These are phyloP conservation scores for Penicillium herquei DNA, from an alignment of 495 filamentous ascomycete genomes.

Conservation along the genomic window DNA sequence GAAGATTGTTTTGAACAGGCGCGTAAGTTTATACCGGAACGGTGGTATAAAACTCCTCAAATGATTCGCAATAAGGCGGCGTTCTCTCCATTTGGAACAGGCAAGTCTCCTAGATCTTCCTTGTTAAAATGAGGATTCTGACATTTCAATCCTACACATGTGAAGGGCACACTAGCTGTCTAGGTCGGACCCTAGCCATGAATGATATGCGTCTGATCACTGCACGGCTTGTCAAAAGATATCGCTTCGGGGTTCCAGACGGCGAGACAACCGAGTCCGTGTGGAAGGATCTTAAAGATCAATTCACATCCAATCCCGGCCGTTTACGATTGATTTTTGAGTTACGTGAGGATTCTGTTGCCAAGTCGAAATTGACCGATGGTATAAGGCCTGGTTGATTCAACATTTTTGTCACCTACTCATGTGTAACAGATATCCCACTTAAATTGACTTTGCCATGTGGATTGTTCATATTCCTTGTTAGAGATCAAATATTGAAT, in stretches of 20 bases:
- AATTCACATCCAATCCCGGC: constrained; percentile 39
- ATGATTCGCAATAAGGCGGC: constrained; percentile 49
- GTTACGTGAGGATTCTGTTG: not conserved
- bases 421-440: too few species aligned
- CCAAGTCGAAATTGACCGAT: too few species aligned
- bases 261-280: constrained; percentile 39
- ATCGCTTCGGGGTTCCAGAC: constrained; percentile 40
- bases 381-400: too few species aligned
- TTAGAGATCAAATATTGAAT: too few species aligned
- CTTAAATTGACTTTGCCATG: too few species aligned
- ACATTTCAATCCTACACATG: too few species aligned
- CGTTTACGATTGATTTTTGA: constrained; percentile 23
- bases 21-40: constrained; percentile 51
- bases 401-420: too few species aligned
- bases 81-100: constrained; percentile 52
- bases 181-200: constrained; percentile 51
- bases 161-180: constrained; percentile 27
- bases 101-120: constrained; percentile 9
- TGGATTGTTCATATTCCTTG: too few species aligned
- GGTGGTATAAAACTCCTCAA: constrained; percentile 48
- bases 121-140: too few species aligned
- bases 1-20: constrained; percentile 36
- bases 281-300: constrained; percentile 36
- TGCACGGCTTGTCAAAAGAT: constrained; percentile 41
- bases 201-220: constrained; percentile 47